phyloP scores from a whole-genome alignment of 2,329 filamentous ascomycete genomes.

The Fusarium caatingaense region DNA sequence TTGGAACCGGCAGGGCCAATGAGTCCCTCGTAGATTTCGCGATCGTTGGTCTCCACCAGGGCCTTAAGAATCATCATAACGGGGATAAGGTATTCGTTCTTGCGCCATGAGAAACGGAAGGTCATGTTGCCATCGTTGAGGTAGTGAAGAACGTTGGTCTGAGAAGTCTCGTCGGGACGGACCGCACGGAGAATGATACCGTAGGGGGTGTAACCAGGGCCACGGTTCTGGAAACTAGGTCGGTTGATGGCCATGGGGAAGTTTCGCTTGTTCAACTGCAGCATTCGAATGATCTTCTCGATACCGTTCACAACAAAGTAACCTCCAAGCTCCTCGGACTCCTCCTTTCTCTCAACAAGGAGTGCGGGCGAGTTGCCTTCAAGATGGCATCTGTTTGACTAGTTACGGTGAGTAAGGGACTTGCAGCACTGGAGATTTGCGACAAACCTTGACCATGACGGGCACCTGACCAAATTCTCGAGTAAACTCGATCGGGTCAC shows the following conservation, averaged over 20 bases:
- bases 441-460: constrained; percentile 86
- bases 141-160: constrained; percentile 97
- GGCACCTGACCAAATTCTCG: constrained; percentile 90
- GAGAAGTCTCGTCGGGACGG: constrained; percentile 95
- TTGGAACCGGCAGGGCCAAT: constrained; percentile 82
- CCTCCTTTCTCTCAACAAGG: constrained; percentile 89
- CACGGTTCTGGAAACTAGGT: constrained; percentile 88
- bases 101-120: constrained; percentile 97
- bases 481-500: constrained; percentile 82
- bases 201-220: constrained; percentile 85
- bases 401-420: constrained; percentile 31
- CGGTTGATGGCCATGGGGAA: constrained; percentile 95
- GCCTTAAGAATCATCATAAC: constrained; percentile 98
- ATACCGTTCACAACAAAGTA: constrained; percentile 99
- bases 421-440: neutral
- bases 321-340: constrained; percentile 94
- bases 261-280: constrained; percentile 90
- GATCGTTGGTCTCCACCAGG: constrained; percentile 93
- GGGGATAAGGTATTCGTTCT: constrained; percentile 95
- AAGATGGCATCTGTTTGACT: constrained; percentile 92
- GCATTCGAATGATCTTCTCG: constrained; percentile 93
- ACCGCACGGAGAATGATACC: constrained; percentile 94
- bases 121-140: constrained; percentile 95
- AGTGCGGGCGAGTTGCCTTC: constrained; percentile 85
- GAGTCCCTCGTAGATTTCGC: constrained; percentile 94